Evolutionary conservation across 2,329 filamentous ascomycete genomes (phyloP).

Genomic region (Pyrenophora teres): DNA sequence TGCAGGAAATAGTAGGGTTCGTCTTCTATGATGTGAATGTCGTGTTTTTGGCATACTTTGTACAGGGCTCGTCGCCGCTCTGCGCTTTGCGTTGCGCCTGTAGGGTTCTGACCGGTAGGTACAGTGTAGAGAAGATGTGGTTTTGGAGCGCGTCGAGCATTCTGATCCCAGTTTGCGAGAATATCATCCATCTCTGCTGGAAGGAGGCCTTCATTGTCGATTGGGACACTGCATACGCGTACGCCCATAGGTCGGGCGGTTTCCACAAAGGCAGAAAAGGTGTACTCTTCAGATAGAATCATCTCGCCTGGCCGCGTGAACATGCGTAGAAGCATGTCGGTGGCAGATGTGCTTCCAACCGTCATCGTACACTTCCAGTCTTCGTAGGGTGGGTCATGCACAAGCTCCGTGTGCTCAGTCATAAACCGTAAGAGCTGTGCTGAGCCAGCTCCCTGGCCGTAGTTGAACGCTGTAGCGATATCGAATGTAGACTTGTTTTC

Average conservation of each 20-base stretch:
- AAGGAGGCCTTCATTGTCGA: conserved; percentile 70
- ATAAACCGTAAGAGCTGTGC: conserved; percentile 88
- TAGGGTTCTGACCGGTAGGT: conserved; percentile 87
- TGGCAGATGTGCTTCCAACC: conserved; percentile 81
- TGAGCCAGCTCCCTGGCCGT: conserved; percentile 83
- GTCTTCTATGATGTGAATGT: conserved; percentile 86
- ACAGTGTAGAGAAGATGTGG: conserved; percentile 73
- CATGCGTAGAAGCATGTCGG: conserved; percentile 84
- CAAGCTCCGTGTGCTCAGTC: conserved; percentile 93
- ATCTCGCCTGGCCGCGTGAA: conserved; percentile 77
- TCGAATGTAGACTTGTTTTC: conserved; percentile 70
- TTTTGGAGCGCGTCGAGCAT: conserved; percentile 60
- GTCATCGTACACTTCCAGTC: conserved; percentile 89
- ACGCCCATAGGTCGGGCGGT: conserved; percentile 67
- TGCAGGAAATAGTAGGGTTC: conserved; percentile 96
- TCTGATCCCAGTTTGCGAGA: conserved; percentile 67
- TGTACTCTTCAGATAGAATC: conserved; percentile 87
- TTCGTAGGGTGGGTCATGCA: conserved; percentile 82
- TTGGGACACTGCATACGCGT: conserved; percentile 63
- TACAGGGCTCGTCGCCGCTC: conserved; percentile 75
- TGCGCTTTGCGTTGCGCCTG: conserved; percentile 76
- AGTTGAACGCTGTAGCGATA: conserved; percentile 88
- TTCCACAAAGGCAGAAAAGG: conserved; percentile 78
- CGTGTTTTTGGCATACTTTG: conserved; percentile 77
- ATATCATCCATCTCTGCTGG: conserved; percentile 66